Evolutionary conservation across 768 basidiomycete genomes (phyloP).

Genomic region (Collybiopsis luxurians): DNA sequence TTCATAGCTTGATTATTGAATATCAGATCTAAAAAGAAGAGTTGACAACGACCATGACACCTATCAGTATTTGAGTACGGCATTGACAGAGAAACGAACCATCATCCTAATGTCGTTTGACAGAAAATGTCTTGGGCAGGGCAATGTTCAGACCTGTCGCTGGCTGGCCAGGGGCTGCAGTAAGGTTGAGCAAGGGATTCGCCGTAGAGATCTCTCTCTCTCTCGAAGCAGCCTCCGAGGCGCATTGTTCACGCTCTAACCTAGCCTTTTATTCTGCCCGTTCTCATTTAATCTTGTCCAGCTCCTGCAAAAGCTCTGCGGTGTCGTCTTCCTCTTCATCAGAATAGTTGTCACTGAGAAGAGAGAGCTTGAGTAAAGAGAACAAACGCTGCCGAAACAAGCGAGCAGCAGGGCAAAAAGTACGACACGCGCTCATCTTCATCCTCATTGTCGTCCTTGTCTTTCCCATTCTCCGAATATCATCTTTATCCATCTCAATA

Average conservation of each 20-base stretch:
- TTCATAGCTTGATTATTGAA: constrained; percentile 97
- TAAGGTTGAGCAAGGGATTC: constrained; percentile 89
- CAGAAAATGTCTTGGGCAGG: constrained; percentile 80
- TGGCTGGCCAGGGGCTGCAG: constrained; percentile 80
- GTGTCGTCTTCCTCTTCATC: constrained; percentile 85
- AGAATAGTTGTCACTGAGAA: constrained; percentile 44
- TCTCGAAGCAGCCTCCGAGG: constrained; percentile 52
- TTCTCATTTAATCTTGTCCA: constrained; percentile 98
- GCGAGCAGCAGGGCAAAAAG: neutral
- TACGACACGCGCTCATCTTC: constrained; percentile 41
- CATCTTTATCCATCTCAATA: constrained; percentile 86
- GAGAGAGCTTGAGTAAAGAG: neutral
- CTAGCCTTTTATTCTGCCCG: constrained; percentile 90
- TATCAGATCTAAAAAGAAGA: constrained; percentile 68
- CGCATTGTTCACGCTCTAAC: constrained; percentile 74
- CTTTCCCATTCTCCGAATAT: constrained; percentile 57
- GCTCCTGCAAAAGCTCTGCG: constrained; percentile 72
- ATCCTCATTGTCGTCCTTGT: constrained; percentile 33
- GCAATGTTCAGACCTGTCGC: constrained; percentile 69
- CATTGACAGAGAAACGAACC: constrained; percentile 38
- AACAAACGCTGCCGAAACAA: too few species aligned
- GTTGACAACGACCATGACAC: too few species aligned
- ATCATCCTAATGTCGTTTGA: constrained; percentile 91
- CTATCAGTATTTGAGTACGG: constrained; percentile 7
- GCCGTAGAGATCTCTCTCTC: constrained; percentile 83